A percentile compares a stretch with the other conserved stretches of the same genome.
Evolutionary conservation across 192 early-diverging fungal species (phyloP).

Genomic region (Coemansia sp.): DNA sequence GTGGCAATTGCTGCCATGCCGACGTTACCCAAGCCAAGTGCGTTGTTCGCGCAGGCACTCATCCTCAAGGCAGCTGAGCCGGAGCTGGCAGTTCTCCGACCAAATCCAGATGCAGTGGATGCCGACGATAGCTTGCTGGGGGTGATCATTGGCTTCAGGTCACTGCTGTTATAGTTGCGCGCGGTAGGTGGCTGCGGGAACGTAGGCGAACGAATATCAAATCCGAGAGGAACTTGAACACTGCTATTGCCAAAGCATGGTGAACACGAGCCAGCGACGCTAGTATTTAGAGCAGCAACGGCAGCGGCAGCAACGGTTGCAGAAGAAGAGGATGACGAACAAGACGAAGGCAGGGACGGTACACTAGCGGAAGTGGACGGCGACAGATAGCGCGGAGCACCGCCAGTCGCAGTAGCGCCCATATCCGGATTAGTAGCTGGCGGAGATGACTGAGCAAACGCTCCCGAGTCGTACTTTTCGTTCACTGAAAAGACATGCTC

Average conservation of each 20-base stretch:
- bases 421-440: neutral
- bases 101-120: neutral
- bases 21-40: constrained; percentile 24
- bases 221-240: constrained; percentile 11
- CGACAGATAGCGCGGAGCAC: neutral
- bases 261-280: neutral
- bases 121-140: neutral
- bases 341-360: neutral
- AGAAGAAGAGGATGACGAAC: neutral
- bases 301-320: neutral
- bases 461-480: constrained; percentile 11
- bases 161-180: constrained; percentile 1
- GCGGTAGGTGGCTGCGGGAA: neutral
- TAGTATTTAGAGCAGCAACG: neutral
- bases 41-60: constrained; percentile 39
- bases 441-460: constrained; percentile 2
- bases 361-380: neutral
- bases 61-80: constrained; percentile 20
- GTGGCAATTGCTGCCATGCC: constrained; percentile 8
- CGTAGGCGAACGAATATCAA: constrained; percentile 13
- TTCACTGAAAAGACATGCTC: constrained; percentile 48
- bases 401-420: neutral
- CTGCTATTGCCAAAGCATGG: constrained; percentile 20
- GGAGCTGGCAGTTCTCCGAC: constrained; percentile 2
- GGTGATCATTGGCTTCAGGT: constrained; percentile 23